These are phyloP conservation scores for Phylloboletellus chloephorus DNA, from an alignment of 1,284 basidiomycete species.

Conservation along the genomic window DNA sequence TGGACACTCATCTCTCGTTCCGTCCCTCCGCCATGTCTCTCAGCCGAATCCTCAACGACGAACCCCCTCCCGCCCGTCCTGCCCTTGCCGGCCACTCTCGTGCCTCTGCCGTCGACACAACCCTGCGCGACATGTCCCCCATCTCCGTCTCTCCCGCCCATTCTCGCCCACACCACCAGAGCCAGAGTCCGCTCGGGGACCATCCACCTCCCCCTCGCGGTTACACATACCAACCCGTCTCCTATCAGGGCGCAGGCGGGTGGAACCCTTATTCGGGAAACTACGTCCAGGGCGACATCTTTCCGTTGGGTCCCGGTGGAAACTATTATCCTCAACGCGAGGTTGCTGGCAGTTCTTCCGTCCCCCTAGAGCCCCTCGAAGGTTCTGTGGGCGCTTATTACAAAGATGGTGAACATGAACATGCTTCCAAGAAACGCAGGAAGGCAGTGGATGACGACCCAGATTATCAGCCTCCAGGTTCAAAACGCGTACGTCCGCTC, in stretches of 20 bases:
- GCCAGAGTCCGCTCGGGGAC: conserved; percentile 29
- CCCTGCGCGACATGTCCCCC: conserved; percentile 27
- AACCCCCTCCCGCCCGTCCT: conserved; percentile 37
- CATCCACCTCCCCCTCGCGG: conserved; percentile 32
- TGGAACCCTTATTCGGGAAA: conserved; percentile 39
- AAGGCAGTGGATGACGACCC: conserved; percentile 42
- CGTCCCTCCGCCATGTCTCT: conserved; percentile 51
- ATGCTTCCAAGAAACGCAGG: conserved; percentile 48
- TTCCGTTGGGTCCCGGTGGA: conserved; percentile 35
- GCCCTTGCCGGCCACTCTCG: conserved; percentile 13
- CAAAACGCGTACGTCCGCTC: conserved; percentile 47
- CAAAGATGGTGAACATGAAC: conserved; percentile 39
- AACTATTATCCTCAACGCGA: conserved; percentile 35
- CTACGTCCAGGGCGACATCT: conserved; percentile 36
- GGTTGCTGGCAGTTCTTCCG: conserved; percentile 16
- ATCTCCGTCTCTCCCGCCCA: conserved; percentile 22
- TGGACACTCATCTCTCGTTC: neutral
- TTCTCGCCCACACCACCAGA: conserved; percentile 25
- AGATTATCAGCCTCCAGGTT: conserved; percentile 49
- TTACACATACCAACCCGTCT: conserved; percentile 31
- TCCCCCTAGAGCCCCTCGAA: conserved; percentile 30
- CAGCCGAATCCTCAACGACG: conserved; percentile 69
- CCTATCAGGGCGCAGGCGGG: conserved; percentile 36
- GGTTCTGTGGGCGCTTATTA: conserved; percentile 27
- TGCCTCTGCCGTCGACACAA: conserved; percentile 23